phyloP scores from a whole-genome alignment of 2,329 filamentous ascomycete species.

The Cryphonectria naterciae region DNA sequence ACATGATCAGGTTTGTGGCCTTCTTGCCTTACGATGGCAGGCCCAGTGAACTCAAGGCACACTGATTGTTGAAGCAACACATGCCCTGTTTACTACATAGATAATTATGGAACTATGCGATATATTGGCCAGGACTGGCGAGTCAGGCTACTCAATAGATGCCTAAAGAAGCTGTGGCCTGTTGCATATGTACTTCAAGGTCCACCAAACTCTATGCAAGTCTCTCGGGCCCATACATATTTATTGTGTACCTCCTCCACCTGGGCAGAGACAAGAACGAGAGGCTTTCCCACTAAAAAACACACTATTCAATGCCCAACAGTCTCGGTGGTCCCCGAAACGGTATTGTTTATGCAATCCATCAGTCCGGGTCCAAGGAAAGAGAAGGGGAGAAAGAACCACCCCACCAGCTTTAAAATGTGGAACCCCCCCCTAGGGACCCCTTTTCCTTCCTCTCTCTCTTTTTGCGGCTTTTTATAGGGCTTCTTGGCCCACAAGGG shows the following conservation, averaged over 20 bases:
- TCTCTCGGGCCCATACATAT: background rate
- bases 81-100: background rate
- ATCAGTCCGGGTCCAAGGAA: background rate
- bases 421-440: background rate
- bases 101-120: background rate
- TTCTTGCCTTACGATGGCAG: background rate
- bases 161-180: background rate
- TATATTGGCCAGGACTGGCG: background rate
- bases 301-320: background rate
- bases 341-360: background rate
- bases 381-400: too few relatives aligned
- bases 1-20: too few relatives aligned
- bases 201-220: background rate
- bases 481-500: background rate
- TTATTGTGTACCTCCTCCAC: background rate
- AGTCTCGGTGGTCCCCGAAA: slow-evolving; percentile 6
- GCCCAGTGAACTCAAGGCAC: background rate
- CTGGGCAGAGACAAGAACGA: background rate
- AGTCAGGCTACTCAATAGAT: background rate
- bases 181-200: background rate
- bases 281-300: background rate
- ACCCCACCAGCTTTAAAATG: background rate
- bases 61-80: background rate
- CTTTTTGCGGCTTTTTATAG: background rate
- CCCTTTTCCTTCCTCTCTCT: background rate